A percentile compares a stretch with the other conserved stretches of the same genome.
phyloP scores from a whole-genome alignment of 495 filamentous ascomycete genomes.

The Aspergillus sclerotiicarbonarius region DNA sequence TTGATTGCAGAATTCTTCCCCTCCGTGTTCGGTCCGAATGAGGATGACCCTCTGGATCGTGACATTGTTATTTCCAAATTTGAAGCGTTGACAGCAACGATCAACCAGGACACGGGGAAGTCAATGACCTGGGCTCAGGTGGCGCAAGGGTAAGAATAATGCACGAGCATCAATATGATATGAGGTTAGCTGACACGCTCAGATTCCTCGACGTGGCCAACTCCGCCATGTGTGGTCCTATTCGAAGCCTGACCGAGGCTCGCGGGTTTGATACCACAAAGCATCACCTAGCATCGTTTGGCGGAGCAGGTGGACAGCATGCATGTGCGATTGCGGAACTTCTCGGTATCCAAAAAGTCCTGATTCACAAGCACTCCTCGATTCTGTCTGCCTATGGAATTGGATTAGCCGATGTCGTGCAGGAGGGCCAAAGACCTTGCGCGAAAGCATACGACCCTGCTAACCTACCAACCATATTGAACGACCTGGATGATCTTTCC shows the following conservation, averaged over 20 bases:
- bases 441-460: background rate
- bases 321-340: background rate
- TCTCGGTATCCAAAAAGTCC: background rate
- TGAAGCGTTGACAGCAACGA: background rate
- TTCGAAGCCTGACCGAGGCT: background rate
- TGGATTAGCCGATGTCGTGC: background rate
- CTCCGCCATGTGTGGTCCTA: background rate
- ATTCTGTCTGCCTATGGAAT: background rate
- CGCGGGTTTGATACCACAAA: background rate
- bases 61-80: background rate
- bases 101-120: background rate
- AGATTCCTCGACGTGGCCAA: background rate
- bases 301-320: background rate
- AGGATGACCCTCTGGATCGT: background rate
- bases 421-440: background rate
- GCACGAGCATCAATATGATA: no score
- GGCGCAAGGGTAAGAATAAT: background rate
- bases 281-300: background rate
- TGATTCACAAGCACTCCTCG: background rate
- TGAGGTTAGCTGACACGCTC: no score
- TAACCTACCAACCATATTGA: background rate
- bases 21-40: background rate
- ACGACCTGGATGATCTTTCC: background rate
- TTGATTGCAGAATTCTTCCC: background rate
- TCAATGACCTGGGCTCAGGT: background rate